Percentiles rank a stretch among this genome's conserved stretches.
Evolutionary conservation across 2,329 filamentous ascomycete species (phyloP).

Genomic region (Cladorrhinum sp.): DNA sequence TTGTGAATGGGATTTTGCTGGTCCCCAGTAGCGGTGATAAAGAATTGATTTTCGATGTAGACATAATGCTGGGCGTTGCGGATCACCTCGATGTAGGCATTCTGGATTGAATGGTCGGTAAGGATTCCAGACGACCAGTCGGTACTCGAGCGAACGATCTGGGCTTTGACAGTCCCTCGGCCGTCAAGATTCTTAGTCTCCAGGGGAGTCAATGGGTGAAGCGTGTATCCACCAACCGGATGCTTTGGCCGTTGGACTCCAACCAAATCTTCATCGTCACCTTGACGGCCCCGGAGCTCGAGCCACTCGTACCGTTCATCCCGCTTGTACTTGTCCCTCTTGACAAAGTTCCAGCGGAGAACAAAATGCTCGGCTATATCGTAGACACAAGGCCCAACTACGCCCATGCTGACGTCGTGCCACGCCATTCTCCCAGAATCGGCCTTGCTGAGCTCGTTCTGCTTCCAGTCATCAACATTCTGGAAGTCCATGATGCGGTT

Average conservation of each 20-base stretch:
- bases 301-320: conserved; percentile 83
- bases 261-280: conserved; percentile 77
- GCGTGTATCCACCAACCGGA: conserved; percentile 81
- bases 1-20: conserved; percentile 84
- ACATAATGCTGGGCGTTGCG: conserved; percentile 85
- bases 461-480: conserved; percentile 85
- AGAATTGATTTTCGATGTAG: conserved; percentile 99
- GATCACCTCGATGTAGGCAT: conserved; percentile 82
- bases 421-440: conserved; percentile 96
- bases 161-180: conserved; percentile 74
- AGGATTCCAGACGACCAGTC: conserved; percentile 95
- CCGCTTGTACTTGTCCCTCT: conserved; percentile 96
- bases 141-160: conserved; percentile 82
- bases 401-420: conserved; percentile 91
- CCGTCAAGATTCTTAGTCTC: conserved; percentile 61
- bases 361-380: conserved; percentile 97
- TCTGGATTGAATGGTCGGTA: conserved; percentile 80
- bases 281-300: conserved; percentile 70
- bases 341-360: conserved; percentile 93
- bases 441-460: conserved; percentile 86
- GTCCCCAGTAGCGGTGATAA: conserved; percentile 92
- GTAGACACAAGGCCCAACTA: conserved; percentile 86
- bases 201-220: conserved; percentile 72
- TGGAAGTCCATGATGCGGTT: conserved; percentile 96
- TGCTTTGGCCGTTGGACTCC: conserved; percentile 86